A percentile compares a stretch with the other conserved stretches of the same genome.
Evolutionary conservation across 106 monocot species (phyloP).

Genomic region (Dactylorhiza incarnata): DNA sequence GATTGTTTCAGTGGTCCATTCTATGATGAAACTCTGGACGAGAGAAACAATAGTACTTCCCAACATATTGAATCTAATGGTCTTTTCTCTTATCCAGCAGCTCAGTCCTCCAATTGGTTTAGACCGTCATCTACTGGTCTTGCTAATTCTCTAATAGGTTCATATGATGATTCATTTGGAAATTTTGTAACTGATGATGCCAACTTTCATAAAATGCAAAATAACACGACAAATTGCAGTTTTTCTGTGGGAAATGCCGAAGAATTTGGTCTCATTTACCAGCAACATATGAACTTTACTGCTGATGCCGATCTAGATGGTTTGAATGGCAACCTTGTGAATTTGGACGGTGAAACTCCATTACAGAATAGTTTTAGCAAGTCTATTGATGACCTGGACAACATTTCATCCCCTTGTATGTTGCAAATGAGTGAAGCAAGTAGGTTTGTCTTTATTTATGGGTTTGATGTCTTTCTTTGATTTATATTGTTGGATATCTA

Average conservation of each 20-base stretch:
- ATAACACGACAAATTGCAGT: constrained; percentile 1
- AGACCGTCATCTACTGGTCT: constrained; percentile 6
- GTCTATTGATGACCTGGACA: constrained; percentile 8
- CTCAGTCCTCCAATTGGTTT: constrained; percentile 14
- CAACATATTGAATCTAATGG: constrained; percentile 6
- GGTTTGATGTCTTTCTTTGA: neutral
- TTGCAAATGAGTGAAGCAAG: constrained; percentile 19
- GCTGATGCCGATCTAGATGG: constrained; percentile 6
- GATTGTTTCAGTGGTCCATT: constrained; percentile 9
- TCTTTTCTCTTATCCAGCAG: constrained; percentile 1
- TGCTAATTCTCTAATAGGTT: constrained; percentile 1
- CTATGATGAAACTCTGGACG: neutral
- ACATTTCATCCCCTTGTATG: constrained; percentile 8
- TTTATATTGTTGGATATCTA: neutral
- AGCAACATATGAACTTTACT: neutral
- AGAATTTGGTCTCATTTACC: neutral
- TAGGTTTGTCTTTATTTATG: neutral
- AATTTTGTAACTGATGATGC: constrained; percentile 8
- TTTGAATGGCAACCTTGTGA: constrained; percentile 3
- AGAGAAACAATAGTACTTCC: constrained; percentile 5
- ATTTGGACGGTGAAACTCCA: constrained; percentile 8
- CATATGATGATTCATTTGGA: constrained; percentile 12
- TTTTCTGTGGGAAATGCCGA: constrained; percentile 4
- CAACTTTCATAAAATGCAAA: constrained; percentile 23
- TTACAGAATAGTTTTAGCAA: neutral